Conservation (phyloP, 2,329 filamentous ascomycete genomes). For the Ophiosphaerella narmari region DNA sequence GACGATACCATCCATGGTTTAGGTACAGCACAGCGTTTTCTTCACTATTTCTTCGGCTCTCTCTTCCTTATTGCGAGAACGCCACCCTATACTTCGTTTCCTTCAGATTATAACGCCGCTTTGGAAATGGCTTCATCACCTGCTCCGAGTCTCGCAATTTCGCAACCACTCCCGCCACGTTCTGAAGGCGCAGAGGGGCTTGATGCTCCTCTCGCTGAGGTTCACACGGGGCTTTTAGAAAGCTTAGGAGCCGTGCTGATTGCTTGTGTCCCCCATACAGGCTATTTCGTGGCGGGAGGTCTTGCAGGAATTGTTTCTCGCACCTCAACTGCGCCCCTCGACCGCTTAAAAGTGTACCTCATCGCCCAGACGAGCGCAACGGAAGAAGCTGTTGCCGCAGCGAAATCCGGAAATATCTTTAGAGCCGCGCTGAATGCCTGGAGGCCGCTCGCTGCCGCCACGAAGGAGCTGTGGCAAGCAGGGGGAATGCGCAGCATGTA, state of each 20-base stretch:
- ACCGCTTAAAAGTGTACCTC: conserved; percentile 95
- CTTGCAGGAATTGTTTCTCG: conserved; percentile 92
- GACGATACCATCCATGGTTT: conserved; percentile 89
- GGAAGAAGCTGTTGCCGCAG: conserved; percentile 65
- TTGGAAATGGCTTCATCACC: conserved; percentile 33
- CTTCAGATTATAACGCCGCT: conserved; percentile 28
- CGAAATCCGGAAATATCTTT: conserved; percentile 71
- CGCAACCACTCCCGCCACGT: conserved; percentile 45
- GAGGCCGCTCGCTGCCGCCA: conserved; percentile 72
- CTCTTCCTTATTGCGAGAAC: conserved; percentile 68
- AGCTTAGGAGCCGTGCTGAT: conserved; percentile 57
- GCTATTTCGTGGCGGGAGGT: conserved; percentile 96
- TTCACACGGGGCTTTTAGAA: conserved; percentile 33
- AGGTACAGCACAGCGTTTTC: conserved; percentile 77
- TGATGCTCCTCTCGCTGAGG: conserved; percentile 31
- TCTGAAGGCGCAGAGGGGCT: conserved; percentile 34
- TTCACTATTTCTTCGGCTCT: conserved; percentile 77
- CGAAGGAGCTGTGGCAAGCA: conserved; percentile 78
- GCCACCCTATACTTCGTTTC: conserved; percentile 45
- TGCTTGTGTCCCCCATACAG: conserved; percentile 76
- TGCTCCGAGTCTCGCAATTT: conserved; percentile 25
- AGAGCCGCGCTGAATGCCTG: conserved; percentile 68
- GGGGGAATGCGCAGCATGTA: conserved; percentile 90
- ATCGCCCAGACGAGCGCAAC: conserved; percentile 81
- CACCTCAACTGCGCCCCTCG: conserved; percentile 92